phyloP scores from a whole-genome alignment of 805 yeast genomes.

The Ogataea pignaliae region DNA sequence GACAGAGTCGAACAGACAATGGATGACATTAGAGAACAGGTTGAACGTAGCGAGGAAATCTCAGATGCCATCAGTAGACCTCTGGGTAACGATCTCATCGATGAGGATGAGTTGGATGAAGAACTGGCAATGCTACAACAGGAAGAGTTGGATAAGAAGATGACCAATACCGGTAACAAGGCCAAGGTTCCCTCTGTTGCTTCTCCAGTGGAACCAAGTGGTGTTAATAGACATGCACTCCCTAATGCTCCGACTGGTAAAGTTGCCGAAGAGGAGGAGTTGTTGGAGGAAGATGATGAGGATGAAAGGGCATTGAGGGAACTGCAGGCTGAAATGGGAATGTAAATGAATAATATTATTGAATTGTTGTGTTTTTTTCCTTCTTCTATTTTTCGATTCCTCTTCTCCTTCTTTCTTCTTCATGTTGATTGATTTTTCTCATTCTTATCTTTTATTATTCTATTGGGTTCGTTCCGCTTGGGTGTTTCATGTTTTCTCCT shows the following conservation, averaged over 20 bases:
- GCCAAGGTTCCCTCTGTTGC: slow-evolving; percentile 10
- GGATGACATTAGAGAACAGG: slow-evolving; percentile 98
- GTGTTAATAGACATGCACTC: slow-evolving; percentile 27
- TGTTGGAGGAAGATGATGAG: slow-evolving; percentile 65
- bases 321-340: slow-evolving; percentile 83
- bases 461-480: neutral
- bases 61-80: slow-evolving; percentile 96
- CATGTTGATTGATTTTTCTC: neutral
- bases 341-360: slow-evolving; percentile 29
- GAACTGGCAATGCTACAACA: slow-evolving; percentile 83
- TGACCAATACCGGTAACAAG: slow-evolving; percentile 39
- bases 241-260: slow-evolving; percentile 45
- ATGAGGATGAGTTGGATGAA: slow-evolving; percentile 93
- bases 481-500: neutral
- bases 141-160: slow-evolving; percentile 63
- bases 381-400: neutral
- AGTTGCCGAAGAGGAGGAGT: slow-evolving; percentile 37
- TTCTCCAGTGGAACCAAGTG: slow-evolving; percentile 26
- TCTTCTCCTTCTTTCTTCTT: neutral
- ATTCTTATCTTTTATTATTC: neutral
- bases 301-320: slow-evolving; percentile 80
- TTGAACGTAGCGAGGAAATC: slow-evolving; percentile 90
- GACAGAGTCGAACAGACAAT: slow-evolving; percentile 96
- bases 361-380: neutral
- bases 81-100: slow-evolving; percentile 70